phyloP scores from a whole-genome alignment of 169 alveolate species.

The Eimeria necatrix region DNA sequence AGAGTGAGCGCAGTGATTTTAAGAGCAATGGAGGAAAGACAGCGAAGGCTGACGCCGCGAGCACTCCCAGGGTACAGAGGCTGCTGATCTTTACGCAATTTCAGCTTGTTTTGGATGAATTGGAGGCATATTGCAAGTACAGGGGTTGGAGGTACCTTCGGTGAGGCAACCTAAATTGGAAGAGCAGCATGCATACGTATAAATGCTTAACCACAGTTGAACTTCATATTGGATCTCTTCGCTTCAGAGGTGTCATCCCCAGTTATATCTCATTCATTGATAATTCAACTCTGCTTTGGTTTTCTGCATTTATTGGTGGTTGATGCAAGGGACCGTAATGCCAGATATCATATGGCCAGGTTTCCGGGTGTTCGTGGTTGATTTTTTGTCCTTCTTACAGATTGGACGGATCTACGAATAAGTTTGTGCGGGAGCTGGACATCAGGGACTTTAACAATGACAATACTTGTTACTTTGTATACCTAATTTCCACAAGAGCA shows the following conservation, averaged over 20 bases:
- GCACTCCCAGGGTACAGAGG: constrained; percentile 89
- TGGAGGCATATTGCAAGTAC: constrained; percentile 92
- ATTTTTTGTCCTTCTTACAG: constrained; percentile 65
- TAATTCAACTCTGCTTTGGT: neutral
- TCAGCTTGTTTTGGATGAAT: constrained; percentile 93
- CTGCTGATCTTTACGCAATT: constrained; percentile 94
- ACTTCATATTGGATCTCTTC: too few relatives aligned
- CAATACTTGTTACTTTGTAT: constrained; percentile 90
- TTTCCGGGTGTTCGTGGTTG: neutral
- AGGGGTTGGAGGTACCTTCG: constrained; percentile 94
- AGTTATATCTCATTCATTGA: too few relatives aligned
- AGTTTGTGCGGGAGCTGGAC: constrained; percentile 93
- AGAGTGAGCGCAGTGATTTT: constrained; percentile 10
- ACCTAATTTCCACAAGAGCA: constrained; percentile 95
- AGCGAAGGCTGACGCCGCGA: constrained; percentile 48
- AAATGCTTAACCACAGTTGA: neutral
- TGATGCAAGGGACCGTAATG: neutral
- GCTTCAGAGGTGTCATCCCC: too few relatives aligned
- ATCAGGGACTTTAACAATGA: constrained; percentile 92
- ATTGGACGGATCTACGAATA: constrained; percentile 94
- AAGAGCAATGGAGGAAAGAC: constrained; percentile 35
- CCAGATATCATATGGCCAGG: neutral
- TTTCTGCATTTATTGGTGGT: neutral
- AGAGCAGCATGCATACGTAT: neutral
- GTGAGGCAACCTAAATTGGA: neutral